Base-by-base conservation (phyloP, 805 yeast species). In the Nakazawaea molendinolei region DNA sequence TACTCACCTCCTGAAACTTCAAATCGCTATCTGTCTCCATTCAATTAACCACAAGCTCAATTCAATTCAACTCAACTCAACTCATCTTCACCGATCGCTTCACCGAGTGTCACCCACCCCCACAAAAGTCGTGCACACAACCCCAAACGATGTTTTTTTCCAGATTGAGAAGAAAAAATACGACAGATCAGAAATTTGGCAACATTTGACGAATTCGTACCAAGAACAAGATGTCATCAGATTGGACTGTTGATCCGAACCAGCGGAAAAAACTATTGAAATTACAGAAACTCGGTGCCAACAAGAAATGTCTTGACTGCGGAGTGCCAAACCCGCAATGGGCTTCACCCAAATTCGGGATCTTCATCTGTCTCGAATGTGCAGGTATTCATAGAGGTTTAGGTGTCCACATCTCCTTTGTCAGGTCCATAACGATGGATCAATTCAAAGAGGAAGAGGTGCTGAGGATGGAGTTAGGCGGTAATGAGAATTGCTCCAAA, bases 261-360 rank as follows among this genome's bases (percentile, higher is more conserved):
- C 81, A 85, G 41, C 82, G 95, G 58, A 78, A 95, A 54, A 78
- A 81, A 55, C 67, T 85, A 27, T 51, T 76, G 47, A 77, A 77
- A 28, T 63, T 90, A 42, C 97, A 90, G 53, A 86, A 86, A 55
- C 66, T 67, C 31, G 95, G 90, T 19, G 80, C 67, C 10, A 86
- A 87, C 66, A 86, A 82, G 63, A 79, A 76, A 57, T 92, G 98
- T 61, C 82, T 86, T 58, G 98, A 92, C 58, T 92, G 98, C 61
- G 70, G 66, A 25, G 95, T 97, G 1, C 95, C 95, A 41, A 90
- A 89, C 56, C 98, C 98, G 8, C 98, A 92, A 59, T 92, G 98
- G 98, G 97, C 97, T 2, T 86, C 96, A 10, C 97, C 97, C 24
- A 92, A 92, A 60, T 87, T 90, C 61, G 98, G 98, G 42, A 84